Conservation (phyloP, 1,139 yeast species). For the Eremothecium coryli region DNA sequence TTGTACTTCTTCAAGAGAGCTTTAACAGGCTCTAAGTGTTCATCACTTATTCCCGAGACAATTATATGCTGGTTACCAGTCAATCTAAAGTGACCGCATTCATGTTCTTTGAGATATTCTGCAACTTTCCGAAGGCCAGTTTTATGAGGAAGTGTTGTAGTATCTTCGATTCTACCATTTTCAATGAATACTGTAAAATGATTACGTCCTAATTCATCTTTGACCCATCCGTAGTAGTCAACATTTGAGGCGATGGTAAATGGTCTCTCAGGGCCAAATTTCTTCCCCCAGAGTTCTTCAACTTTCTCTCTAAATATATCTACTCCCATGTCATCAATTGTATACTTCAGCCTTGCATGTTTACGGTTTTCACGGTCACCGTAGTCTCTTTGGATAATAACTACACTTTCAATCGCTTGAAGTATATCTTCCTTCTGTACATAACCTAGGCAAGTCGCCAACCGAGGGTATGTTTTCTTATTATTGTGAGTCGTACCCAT, state of each 20-base stretch:
- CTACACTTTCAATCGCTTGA: constrained; percentile 78
- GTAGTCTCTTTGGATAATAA: constrained; percentile 88
- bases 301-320: constrained; percentile 71
- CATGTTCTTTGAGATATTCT: constrained; percentile 45
- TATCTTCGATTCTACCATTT: constrained; percentile 94
- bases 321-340: constrained; percentile 84
- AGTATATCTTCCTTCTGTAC: constrained; percentile 59
- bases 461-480: constrained; percentile 91
- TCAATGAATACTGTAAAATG: constrained; percentile 93
- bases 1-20: constrained; percentile 59
- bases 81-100: constrained; percentile 73
- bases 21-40: constrained; percentile 55
- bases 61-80: constrained; percentile 95
- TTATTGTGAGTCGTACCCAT: constrained; percentile 98
- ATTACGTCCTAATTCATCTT: constrained; percentile 77
- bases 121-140: constrained; percentile 79
- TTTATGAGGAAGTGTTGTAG: constrained; percentile 83
- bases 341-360: constrained; percentile 95
- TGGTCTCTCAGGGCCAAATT: constrained; percentile 59
- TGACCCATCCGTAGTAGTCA: constrained; percentile 91
- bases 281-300: constrained; percentile 73
- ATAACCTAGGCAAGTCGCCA: constrained; percentile 81
- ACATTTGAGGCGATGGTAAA: constrained; percentile 79
- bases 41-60: constrained; percentile 63
- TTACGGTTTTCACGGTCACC: constrained; percentile 97